Evolutionary conservation across 768 basidiomycete species (phyloP).

Genomic region (Strobilomyces confusus): DNA sequence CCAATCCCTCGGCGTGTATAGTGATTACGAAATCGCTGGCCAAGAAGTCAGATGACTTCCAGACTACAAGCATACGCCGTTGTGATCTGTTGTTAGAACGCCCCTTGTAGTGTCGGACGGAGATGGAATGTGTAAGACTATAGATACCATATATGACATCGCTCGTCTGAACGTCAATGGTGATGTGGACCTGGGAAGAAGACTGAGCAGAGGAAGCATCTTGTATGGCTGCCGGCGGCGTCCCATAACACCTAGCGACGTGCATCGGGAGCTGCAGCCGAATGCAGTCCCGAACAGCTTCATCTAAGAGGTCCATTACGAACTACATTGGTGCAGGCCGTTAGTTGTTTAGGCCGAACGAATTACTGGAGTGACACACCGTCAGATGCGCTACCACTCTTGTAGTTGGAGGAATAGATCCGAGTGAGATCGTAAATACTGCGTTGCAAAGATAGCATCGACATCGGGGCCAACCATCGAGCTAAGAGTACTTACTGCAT

Average conservation of each 20-base stretch:
- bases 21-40: conserved; percentile 48
- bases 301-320: conserved; percentile 50
- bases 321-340: conserved; percentile 35
- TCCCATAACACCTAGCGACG: conserved; percentile 52
- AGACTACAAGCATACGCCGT: conserved; percentile 38
- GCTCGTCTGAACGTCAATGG: conserved; percentile 46
- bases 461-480: too few species aligned
- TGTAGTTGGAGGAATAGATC: conserved; percentile 43
- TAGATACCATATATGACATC: conserved; percentile 37
- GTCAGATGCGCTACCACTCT: conserved; percentile 40
- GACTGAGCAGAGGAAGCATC: conserved; percentile 27
- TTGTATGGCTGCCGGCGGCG: conserved; percentile 37
- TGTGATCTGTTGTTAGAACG: conserved; percentile 34
- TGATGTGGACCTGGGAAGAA: conserved; percentile 38
- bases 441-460: too few species aligned
- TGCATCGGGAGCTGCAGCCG: conserved; percentile 52
- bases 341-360: not conserved
- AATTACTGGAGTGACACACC: conserved; percentile 29
- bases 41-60: conserved; percentile 41
- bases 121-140: conserved; percentile 44
- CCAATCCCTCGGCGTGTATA: conserved; percentile 46
- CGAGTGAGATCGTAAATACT: conserved; percentile 60
- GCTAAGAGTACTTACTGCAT: too few species aligned
- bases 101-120: conserved; percentile 32
- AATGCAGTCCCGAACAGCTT: conserved; percentile 44